phyloP scores from a whole-genome alignment of 345 rosid genomes.

The Euclidium syriacum region DNA sequence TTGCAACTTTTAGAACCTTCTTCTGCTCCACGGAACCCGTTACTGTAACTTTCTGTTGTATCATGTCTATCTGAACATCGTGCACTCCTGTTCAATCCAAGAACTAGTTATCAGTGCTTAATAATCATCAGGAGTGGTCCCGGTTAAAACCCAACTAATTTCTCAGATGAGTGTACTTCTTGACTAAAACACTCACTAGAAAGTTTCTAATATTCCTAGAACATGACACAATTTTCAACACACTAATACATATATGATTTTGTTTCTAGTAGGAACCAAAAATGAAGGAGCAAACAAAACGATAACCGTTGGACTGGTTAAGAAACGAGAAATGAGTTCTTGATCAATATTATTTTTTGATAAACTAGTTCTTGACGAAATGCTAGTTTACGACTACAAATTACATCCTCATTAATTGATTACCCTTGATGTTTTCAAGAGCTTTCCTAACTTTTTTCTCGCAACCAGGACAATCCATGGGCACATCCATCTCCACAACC shows the following conservation, averaged over 20 bases:
- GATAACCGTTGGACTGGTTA: no score
- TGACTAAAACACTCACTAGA: no score
- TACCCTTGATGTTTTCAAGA: conserved; percentile 60
- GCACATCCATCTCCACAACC: conserved; percentile 64
- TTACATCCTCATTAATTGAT: not conserved
- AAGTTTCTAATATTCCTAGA: no score
- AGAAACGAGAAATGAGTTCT: no score
- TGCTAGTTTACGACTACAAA: not conserved
- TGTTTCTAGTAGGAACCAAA: no score
- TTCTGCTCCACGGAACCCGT: conserved; percentile 62
- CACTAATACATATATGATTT: no score
- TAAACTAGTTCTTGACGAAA: not conserved
- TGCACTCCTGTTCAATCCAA: conserved; percentile 49
- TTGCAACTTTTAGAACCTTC: conserved; percentile 57
- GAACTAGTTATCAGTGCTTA: not conserved
- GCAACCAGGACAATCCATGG: conserved; percentile 76
- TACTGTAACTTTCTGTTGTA: conserved; percentile 69
- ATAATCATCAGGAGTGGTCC: no score
- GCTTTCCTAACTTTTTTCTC: conserved; percentile 53
- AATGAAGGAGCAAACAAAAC: no score
- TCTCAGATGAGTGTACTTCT: no score
- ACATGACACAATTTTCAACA: no score
- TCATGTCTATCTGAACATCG: conserved; percentile 51
- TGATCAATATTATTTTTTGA: no score
- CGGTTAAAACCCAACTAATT: no score